A percentile compares a stretch with the other conserved stretches of the same genome.
Conservation (phyloP, 495 filamentous ascomycete genomes). For the Penicillium macrosclerotiorum region DNA sequence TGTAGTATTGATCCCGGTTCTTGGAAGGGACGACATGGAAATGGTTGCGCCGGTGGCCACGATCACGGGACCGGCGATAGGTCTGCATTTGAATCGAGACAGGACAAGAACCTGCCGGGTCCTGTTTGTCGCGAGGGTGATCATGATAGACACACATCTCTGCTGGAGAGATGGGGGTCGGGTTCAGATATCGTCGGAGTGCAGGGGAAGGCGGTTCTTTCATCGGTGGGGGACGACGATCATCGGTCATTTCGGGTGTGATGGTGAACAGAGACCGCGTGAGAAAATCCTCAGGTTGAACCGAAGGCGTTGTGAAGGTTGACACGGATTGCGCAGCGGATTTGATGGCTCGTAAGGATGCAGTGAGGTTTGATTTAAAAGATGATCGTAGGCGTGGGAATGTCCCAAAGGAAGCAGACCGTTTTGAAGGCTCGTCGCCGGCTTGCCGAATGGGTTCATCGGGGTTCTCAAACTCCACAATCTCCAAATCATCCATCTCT, state of each 20-base stretch:
- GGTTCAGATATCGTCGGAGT: conserved; percentile 90
- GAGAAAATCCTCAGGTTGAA: conserved; percentile 84
- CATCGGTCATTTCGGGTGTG: conserved; percentile 79
- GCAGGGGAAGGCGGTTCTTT: conserved; percentile 77
- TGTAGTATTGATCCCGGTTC: conserved; percentile 36
- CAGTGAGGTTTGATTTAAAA: conserved; percentile 93
- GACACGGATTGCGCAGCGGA: conserved; percentile 84
- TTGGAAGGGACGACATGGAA: conserved; percentile 28
- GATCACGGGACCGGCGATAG: conserved; percentile 50
- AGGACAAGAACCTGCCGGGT: conserved; percentile 49
- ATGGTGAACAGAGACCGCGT: conserved; percentile 80
- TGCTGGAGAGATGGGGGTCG: conserved; percentile 63
- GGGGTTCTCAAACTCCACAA: conserved; percentile 18
- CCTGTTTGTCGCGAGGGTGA: conserved; percentile 34
- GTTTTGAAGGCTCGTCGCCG: conserved; percentile 20
- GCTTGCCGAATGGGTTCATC: conserved; percentile 19
- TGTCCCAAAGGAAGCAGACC: conserved; percentile 22
- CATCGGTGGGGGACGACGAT: conserved; percentile 77
- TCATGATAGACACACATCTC: conserved; percentile 62
- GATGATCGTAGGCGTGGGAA: conserved; percentile 49
- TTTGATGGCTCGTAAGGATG: conserved; percentile 82
- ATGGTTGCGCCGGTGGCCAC: conserved; percentile 33
- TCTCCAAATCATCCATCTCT: conserved; percentile 31
- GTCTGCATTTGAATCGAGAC: conserved; percentile 88
- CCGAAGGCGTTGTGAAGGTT: conserved; percentile 65